Evolutionary conservation across 495 filamentous ascomycete genomes (phyloP), one percentile per base, ranked within the genome.

Genomic region (Ramalina intermedia): DNA sequence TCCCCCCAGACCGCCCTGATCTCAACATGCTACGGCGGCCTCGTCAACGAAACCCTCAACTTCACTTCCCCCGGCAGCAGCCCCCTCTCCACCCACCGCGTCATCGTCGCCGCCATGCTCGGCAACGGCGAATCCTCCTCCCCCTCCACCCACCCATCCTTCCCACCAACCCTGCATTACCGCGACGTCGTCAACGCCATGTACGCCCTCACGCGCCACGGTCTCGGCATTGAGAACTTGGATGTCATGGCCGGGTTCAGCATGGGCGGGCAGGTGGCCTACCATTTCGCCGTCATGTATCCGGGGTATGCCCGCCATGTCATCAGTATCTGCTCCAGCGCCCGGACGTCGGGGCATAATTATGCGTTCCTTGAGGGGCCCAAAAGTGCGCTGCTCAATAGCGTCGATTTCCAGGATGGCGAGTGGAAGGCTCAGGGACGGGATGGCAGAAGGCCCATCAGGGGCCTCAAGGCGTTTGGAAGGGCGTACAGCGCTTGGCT

Each of bases 181-280:
- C 43, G 55, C 40, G 66, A 69, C 52, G 60, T 56, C 29, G 55
- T 69, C 43, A 55, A 57, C 41, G 56, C 62, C 8, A 65, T 67
- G 44, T 50, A 66, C 41, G 17, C 47, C 7, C 56, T 66, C 13
- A 50, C 63, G 0, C 56, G 51, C 17, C 29, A 56, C 29, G 56
- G 59, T 41, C 52, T 67, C 1, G 50, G 47, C 35, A 48, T 66
- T 21, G 54, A 45, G 29, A 38, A 51, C 24, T 20, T 69, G 26
- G 61, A 65, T 49, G 59, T 55, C 16, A 46, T 66, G 26, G 55
- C 66, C 13, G 70, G 70, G 29, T 74, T 72, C 59, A 63, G 58
- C 41, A 74, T 74, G 70, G 70, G 65, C 50, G 70, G 67, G 9
- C 68, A 70, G 50, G 63, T 68, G 48, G 61, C 70, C n/a, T 74